Percentiles rank a stretch among this genome's conserved stretches.
Evolutionary conservation across 1,284 basidiomycete species (phyloP).

Genomic region (Trichosporon sp.): DNA sequence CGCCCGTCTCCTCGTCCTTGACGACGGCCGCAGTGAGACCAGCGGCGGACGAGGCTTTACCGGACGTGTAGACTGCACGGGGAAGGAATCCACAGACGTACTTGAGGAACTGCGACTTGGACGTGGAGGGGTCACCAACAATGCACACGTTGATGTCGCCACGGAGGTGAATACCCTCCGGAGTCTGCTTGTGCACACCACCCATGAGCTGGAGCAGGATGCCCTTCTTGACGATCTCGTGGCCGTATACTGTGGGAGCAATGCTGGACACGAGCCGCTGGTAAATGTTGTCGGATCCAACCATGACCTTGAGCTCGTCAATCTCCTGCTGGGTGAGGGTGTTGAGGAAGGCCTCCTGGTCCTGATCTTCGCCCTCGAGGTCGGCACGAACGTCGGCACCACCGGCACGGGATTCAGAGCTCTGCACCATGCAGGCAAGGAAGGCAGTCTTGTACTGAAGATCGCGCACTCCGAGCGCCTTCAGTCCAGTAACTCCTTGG

Average conservation of each 20-base stretch:
- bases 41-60: constrained; percentile 97
- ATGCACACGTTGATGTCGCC: constrained; percentile 99
- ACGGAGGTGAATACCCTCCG: constrained; percentile 93
- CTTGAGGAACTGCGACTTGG: constrained; percentile 98
- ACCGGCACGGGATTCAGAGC: constrained; percentile 79
- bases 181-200: constrained; percentile 97
- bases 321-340: constrained; percentile 91
- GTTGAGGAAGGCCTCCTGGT: constrained; percentile 75
- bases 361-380: constrained; percentile 74
- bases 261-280: constrained; percentile 90
- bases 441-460: constrained; percentile 98
- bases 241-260: constrained; percentile 96
- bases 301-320: constrained; percentile 92
- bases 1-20: constrained; percentile 97
- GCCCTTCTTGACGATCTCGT: constrained; percentile 98
- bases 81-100: constrained; percentile 99
- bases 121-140: constrained; percentile 94
- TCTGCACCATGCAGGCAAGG: constrained; percentile 95
- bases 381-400: constrained; percentile 81
- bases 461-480: constrained; percentile 91
- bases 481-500: constrained; percentile 89
- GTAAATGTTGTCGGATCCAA: constrained; percentile 91
- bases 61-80: constrained; percentile 97
- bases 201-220: constrained; percentile 97
- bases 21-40: constrained; percentile 99